These are phyloP conservation scores for Saccharomycopsis hybrid DNA, from an alignment of 1,139 yeast species.

Conservation along the genomic window DNA sequence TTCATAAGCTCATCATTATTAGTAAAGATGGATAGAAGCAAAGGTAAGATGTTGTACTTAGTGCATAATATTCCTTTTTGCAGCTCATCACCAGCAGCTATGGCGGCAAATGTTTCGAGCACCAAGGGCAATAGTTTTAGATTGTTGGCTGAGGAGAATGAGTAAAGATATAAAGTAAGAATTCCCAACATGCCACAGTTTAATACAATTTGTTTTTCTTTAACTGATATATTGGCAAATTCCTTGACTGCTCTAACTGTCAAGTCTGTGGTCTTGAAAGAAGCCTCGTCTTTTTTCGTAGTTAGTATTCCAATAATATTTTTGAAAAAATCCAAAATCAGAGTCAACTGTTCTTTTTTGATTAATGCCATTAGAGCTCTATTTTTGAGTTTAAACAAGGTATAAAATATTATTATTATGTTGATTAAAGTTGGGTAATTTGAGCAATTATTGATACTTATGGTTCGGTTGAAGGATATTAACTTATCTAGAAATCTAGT, in stretches of 20 bases:
- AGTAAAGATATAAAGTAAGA: slow-evolving; percentile 15
- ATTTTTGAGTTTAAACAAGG: slow-evolving; percentile 12
- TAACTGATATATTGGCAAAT: slow-evolving; percentile 10
- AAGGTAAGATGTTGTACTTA: slow-evolving; percentile 16
- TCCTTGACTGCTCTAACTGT: slow-evolving; percentile 10
- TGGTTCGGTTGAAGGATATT: neutral
- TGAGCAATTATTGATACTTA: slow-evolving; percentile 6
- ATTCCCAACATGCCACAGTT: slow-evolving; percentile 14
- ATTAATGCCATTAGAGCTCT: slow-evolving; percentile 10
- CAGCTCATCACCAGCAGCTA: slow-evolving; percentile 15
- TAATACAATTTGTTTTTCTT: slow-evolving; percentile 15
- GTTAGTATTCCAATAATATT: slow-evolving; percentile 15
- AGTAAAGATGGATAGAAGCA: slow-evolving; percentile 6
- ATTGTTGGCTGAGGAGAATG: slow-evolving; percentile 6
- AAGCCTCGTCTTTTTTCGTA: slow-evolving; percentile 11
- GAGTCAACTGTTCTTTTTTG: slow-evolving; percentile 2
- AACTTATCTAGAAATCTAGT: slow-evolving; percentile 10
- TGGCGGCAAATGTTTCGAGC: slow-evolving; percentile 11
- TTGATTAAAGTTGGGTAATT: slow-evolving; percentile 13
- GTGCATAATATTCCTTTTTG: slow-evolving; percentile 12
- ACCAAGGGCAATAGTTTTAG: slow-evolving; percentile 10
- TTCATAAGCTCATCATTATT: slow-evolving; percentile 3
- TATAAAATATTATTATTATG: slow-evolving; percentile 14
- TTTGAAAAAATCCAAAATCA: slow-evolving; percentile 16
- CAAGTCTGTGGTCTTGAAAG: slow-evolving; percentile 13